These are phyloP conservation scores for Xylariaceae sp. DNA, from an alignment of 2,329 filamentous ascomycete species.

Conservation along the genomic window DNA sequence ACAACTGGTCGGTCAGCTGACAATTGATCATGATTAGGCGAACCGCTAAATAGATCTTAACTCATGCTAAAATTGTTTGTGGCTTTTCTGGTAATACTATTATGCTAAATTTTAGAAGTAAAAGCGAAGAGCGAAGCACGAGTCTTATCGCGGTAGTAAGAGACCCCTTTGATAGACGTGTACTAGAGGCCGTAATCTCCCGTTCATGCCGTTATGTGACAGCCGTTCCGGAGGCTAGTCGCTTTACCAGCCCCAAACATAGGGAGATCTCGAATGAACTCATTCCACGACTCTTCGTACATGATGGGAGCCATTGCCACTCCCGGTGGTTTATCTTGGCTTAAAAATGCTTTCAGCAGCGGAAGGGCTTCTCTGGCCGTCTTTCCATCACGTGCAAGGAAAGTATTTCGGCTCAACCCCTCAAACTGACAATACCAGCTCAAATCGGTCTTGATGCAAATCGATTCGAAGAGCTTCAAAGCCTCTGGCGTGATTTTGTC, in stretches of 20 bases:
- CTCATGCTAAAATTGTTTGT: too few relatives aligned
- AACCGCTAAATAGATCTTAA: too few relatives aligned
- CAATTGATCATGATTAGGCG: too few relatives aligned
- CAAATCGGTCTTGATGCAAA: constrained; percentile 22
- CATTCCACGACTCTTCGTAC: constrained; percentile 19
- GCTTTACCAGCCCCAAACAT: constrained; percentile 3
- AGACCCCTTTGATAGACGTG: too few relatives aligned
- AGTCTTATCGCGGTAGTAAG: too few relatives aligned
- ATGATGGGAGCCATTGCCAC: constrained; percentile 18
- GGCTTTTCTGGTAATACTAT: too few relatives aligned
- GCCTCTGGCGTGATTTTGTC: constrained; percentile 17
- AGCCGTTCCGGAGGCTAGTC: too few relatives aligned
- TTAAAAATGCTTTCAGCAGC: constrained; percentile 15
- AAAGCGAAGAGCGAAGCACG: too few relatives aligned
- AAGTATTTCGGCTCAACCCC: constrained; percentile 14
- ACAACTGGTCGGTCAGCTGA: too few relatives aligned
- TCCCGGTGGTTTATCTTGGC: background rate
- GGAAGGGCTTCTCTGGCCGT: constrained; percentile 14
- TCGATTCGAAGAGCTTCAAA: constrained; percentile 24
- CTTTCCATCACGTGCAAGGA: constrained; percentile 7
- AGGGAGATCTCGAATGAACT: constrained; percentile 22
- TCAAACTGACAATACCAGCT: constrained; percentile 28
- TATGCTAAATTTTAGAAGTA: too few relatives aligned
- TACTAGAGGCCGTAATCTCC: too few relatives aligned
- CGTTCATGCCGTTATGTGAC: too few relatives aligned